A percentile compares a stretch with the other conserved stretches of the same genome.
phyloP scores from a whole-genome alignment of 371 early-diverging fungal species.

The Lichtheimia ramosa region DNA sequence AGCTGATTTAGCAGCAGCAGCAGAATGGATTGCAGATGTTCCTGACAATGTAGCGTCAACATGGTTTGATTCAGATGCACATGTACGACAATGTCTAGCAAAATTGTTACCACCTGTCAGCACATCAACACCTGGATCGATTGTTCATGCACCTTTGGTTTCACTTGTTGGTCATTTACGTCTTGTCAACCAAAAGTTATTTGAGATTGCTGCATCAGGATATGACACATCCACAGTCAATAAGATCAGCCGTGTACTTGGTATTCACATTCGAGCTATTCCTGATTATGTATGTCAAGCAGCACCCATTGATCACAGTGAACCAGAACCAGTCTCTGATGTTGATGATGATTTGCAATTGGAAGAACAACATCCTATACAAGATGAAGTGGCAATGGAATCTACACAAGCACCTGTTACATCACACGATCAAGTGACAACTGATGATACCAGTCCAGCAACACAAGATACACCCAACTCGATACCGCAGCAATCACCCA shows the following conservation, averaged over 20 bases:
- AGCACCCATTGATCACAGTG: constrained; percentile 4
- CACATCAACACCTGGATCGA: constrained; percentile 31
- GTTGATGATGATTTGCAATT: no score
- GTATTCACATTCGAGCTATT: constrained; percentile 35
- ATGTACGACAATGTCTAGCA: constrained; percentile 34
- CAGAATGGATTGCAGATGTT: constrained; percentile 20
- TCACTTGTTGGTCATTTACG: constrained; percentile 41
- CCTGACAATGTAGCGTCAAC: constrained; percentile 11
- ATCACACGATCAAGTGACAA: no score
- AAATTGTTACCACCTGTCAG: constrained; percentile 36
- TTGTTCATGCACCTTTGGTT: constrained; percentile 37
- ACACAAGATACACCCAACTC: no score
- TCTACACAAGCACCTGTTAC: no score
- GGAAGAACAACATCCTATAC: not conserved
- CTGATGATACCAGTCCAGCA: no score
- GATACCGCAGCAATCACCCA: no score
- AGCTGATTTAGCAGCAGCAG: not conserved
- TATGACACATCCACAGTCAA: constrained; percentile 30
- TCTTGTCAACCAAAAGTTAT: constrained; percentile 36
- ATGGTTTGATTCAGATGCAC: constrained; percentile 49
- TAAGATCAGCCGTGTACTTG: constrained; percentile 34
- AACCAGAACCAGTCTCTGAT: not conserved
- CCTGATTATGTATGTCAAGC: constrained; percentile 26
- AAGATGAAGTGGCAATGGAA: constrained; percentile 3
- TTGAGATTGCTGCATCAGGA: constrained; percentile 31